These are phyloP conservation scores for Puccinia triticina DNA, from an alignment of 1,284 basidiomycete species.

Conservation along the genomic window DNA sequence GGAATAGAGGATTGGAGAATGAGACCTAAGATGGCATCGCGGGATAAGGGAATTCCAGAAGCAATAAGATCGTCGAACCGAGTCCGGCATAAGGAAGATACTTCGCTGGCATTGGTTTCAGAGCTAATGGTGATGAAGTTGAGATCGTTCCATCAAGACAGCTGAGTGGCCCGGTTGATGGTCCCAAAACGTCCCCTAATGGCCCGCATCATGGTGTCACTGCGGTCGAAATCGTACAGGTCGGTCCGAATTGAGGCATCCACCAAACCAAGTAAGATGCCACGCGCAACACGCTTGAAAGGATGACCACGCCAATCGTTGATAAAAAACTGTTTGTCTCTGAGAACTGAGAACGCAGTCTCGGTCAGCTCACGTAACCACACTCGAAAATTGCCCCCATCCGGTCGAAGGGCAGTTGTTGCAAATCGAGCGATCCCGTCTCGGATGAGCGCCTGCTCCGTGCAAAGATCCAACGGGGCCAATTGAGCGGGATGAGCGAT, in stretches of 20 bases:
- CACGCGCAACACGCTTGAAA: no score
- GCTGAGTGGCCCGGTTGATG: background rate
- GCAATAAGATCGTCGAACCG: background rate
- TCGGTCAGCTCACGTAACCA: background rate
- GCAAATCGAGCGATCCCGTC: no score
- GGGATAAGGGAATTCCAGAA: background rate
- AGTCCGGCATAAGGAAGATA: background rate
- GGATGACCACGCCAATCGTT: background rate
- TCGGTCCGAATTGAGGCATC: no score
- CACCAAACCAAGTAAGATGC: no score
- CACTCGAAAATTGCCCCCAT: background rate
- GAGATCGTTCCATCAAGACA: background rate
- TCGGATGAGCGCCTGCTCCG: no score
- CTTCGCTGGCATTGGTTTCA: background rate
- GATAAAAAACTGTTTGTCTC: background rate
- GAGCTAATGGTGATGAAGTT: background rate
- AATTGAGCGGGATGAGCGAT: no score
- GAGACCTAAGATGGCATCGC: background rate
- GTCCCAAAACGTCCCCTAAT: background rate
- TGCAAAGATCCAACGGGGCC: no score
- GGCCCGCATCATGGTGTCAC: background rate
- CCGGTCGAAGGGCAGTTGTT: no score
- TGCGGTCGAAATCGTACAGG: no score
- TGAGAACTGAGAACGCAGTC: background rate
- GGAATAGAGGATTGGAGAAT: background rate